Conservation (phyloP, 2,329 filamentous ascomycete species). For the Aspergillus persii region DNA sequence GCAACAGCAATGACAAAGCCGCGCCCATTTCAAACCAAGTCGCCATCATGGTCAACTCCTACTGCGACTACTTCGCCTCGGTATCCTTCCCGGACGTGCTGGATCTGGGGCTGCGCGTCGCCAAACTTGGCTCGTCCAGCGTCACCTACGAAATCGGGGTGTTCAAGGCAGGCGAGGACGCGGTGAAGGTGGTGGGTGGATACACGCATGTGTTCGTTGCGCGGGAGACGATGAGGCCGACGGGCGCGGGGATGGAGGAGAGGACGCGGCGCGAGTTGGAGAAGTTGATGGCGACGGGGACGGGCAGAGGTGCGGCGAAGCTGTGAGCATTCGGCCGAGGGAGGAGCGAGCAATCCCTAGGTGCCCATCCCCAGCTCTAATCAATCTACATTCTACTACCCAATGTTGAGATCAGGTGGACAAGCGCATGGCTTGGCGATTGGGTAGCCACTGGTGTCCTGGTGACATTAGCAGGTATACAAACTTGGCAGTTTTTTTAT, state of each 20-base stretch:
- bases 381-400: no score
- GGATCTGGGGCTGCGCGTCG: slow-evolving; percentile 77
- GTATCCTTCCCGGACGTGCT: slow-evolving; percentile 79
- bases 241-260: slow-evolving; percentile 51
- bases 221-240: slow-evolving; percentile 66
- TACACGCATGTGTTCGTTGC: slow-evolving; percentile 90
- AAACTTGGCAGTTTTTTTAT: no score
- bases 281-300: slow-evolving; percentile 45
- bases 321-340: slow-evolving; percentile 18
- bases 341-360: no score
- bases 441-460: background rate
- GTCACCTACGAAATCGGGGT: slow-evolving; percentile 88
- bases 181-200: slow-evolving; percentile 79
- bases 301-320: slow-evolving; percentile 21
- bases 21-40: slow-evolving; percentile 53
- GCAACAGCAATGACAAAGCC: background rate
- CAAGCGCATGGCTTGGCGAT: background rate
- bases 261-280: slow-evolving; percentile 53
- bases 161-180: slow-evolving; percentile 70
- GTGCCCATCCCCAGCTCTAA: no score
- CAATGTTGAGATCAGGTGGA: no score
- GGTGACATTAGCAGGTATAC: background rate
- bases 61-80: slow-evolving; percentile 80
- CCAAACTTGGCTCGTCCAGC: slow-evolving; percentile 79
- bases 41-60: slow-evolving; percentile 79